These are phyloP conservation scores for Graphilbum fragrans DNA, from an alignment of 2,329 filamentous ascomycete genomes.

Conservation along the genomic window DNA sequence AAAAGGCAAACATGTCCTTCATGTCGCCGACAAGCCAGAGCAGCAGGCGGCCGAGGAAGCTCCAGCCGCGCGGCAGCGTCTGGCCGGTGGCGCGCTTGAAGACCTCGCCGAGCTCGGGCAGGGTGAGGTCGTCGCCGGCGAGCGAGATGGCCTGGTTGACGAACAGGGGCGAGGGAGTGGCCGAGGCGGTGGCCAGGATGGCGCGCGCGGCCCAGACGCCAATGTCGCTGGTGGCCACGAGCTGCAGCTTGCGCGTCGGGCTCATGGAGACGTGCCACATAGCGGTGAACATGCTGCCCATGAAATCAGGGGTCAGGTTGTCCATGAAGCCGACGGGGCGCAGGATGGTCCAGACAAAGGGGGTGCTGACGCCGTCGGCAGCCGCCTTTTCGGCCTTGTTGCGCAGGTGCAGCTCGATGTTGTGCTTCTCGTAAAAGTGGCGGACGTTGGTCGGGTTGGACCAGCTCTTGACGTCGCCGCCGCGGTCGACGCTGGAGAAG, in stretches of 20 bases:
- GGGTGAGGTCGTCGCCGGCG: constrained; percentile 20
- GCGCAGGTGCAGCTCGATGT: constrained; percentile 46
- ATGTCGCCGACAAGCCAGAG: too few relatives aligned
- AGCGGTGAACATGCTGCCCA: constrained; percentile 19
- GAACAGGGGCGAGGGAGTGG: constrained; percentile 16
- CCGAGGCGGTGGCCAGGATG: constrained; percentile 8
- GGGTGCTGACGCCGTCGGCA: constrained; percentile 10
- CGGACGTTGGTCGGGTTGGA: constrained; percentile 15
- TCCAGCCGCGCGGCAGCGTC: constrained; percentile 20
- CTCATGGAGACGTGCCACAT: constrained; percentile 17
- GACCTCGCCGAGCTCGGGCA: constrained; percentile 18
- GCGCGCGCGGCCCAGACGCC: constrained; percentile 23
- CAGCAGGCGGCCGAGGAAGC: too few relatives aligned
- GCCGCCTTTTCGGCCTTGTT: constrained; percentile 14
- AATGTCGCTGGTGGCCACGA: constrained; percentile 25
- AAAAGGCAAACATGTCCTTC: constrained; percentile 23
- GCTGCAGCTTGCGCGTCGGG: constrained; percentile 19
- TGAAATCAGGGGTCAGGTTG: constrained; percentile 21
- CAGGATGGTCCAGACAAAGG: constrained; percentile 23
- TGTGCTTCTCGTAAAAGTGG: constrained; percentile 24
- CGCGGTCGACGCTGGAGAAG: constrained; percentile 18
- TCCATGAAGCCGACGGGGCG: constrained; percentile 28
- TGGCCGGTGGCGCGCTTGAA: constrained; percentile 10
- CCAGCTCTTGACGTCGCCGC: constrained; percentile 17
- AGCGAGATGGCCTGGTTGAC: constrained; percentile 20